Conservation (phyloP, 495 filamentous ascomycete species). For the Neurospora cerealis region DNA sequence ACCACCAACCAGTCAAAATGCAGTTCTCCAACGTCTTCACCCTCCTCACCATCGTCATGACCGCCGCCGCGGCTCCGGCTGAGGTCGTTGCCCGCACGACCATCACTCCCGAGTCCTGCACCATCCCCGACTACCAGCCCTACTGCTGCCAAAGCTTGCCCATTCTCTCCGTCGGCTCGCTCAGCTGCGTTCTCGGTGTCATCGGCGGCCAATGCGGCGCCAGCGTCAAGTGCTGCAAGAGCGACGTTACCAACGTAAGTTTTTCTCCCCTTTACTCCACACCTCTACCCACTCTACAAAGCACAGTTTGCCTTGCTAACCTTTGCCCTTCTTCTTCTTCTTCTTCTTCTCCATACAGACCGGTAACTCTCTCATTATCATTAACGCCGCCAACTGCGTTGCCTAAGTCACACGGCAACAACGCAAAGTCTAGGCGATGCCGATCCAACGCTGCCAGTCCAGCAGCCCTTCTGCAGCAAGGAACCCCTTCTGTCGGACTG, state of each 20-base stretch:
- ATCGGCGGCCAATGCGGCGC: neutral
- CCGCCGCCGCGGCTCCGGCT: slow-evolving; percentile 7
- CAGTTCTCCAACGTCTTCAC: slow-evolving; percentile 17
- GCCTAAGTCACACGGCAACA: neutral
- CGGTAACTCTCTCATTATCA: neutral
- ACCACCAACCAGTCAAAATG: slow-evolving; percentile 10
- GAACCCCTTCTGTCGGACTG: neutral
- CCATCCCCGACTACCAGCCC: slow-evolving; percentile 1
- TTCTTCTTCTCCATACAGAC: neutral
- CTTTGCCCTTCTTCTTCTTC: neutral
- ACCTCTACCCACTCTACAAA: neutral
- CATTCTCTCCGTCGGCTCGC: too few relatives aligned
- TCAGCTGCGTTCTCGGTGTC: neutral
- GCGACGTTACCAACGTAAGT: neutral
- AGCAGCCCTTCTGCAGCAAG: neutral
- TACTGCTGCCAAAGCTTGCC: slow-evolving; percentile 11
- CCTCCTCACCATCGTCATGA: slow-evolving; percentile 13
- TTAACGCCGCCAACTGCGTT: neutral
- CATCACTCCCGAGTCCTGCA: neutral
- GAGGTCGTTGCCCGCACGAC: slow-evolving; percentile 2
- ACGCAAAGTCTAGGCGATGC: neutral
- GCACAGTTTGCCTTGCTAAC: neutral
- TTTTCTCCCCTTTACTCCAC: neutral
- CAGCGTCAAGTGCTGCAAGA: slow-evolving; percentile 6
- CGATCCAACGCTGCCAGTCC: neutral